These are phyloP conservation scores for Hymenoscyphus albidus DNA, from an alignment of 2,329 filamentous ascomycete species.

Conservation along the genomic window DNA sequence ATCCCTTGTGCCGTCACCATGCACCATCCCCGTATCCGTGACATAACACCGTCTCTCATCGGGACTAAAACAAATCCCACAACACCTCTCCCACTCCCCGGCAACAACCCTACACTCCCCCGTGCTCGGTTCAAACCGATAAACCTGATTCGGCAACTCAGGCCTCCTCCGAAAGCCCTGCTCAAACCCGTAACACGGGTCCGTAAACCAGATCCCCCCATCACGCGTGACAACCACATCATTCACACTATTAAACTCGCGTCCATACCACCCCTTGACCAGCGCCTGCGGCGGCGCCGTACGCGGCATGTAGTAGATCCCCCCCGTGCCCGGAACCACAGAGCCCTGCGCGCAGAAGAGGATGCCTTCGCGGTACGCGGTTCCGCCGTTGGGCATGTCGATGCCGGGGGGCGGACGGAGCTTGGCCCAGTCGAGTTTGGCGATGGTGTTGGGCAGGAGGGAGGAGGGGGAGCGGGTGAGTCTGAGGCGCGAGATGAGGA, in stretches of 20 bases:
- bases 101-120: constrained; percentile 45
- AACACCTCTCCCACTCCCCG: constrained; percentile 44
- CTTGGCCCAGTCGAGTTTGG: constrained; percentile 33
- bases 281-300: constrained; percentile 30
- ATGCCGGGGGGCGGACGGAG: constrained; percentile 40
- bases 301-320: constrained; percentile 32
- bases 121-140: constrained; percentile 40
- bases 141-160: constrained; percentile 46
- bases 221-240: constrained; percentile 39
- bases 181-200: constrained; percentile 44
- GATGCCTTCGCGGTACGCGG: constrained; percentile 41
- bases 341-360: constrained; percentile 43
- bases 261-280: constrained; percentile 42
- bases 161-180: constrained; percentile 43
- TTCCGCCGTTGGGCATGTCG: constrained; percentile 43
- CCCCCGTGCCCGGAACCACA: constrained; percentile 22
- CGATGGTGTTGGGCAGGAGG: constrained; percentile 7
- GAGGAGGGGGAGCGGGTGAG: constrained; percentile 33
- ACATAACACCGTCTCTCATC: constrained; percentile 42
- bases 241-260: constrained; percentile 46
- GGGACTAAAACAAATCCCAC: constrained; percentile 34
- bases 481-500: constrained; percentile 45
- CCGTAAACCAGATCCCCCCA: constrained; percentile 48
- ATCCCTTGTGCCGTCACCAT: constrained; percentile 32
- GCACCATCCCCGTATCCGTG: constrained; percentile 38